Evolutionary conservation across 305 asterid genomes (phyloP).

Genomic region (Rubia peregrina): DNA sequence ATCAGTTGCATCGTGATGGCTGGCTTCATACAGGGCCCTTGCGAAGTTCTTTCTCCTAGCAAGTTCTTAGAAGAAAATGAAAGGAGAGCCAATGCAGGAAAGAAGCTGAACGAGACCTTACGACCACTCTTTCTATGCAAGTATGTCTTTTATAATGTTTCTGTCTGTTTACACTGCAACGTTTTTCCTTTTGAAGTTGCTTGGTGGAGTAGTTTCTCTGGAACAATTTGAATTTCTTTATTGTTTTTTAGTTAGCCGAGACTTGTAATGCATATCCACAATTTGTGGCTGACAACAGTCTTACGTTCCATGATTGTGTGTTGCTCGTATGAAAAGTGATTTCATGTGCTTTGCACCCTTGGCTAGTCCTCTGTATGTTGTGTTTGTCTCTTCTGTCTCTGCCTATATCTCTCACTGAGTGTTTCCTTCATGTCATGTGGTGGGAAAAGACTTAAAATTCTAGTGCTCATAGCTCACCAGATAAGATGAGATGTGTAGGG

Average conservation of each 20-base stretch:
- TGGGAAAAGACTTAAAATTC: neutral
- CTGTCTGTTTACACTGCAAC: neutral
- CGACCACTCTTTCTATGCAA: constrained; percentile 82
- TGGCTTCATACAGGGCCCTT: constrained; percentile 68
- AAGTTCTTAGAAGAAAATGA: constrained; percentile 70
- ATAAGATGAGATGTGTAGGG: neutral
- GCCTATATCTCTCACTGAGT: neutral
- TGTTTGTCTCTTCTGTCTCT: neutral
- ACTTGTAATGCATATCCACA: constrained; percentile 2
- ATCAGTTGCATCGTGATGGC: constrained; percentile 50
- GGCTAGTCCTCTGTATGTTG: neutral
- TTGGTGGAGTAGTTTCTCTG: neutral
- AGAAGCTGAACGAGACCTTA: constrained; percentile 32
- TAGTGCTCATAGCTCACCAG: neutral
- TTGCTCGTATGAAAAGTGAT: neutral
- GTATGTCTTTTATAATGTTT: constrained; percentile 37
- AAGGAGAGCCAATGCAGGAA: constrained; percentile 41
- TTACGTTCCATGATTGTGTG: neutral
- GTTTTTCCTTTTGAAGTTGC: neutral
- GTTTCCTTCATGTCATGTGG: neutral
- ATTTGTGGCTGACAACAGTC: neutral
- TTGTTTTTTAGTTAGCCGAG: neutral
- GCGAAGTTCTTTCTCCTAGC: constrained; percentile 82
- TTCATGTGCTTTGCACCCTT: neutral
- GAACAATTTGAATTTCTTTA: neutral